Evolutionary conservation across 192 early-diverging fungal species (phyloP), one percentile per base, ranked within the genome.

Genomic region (Mortierella claussenii): DNA sequence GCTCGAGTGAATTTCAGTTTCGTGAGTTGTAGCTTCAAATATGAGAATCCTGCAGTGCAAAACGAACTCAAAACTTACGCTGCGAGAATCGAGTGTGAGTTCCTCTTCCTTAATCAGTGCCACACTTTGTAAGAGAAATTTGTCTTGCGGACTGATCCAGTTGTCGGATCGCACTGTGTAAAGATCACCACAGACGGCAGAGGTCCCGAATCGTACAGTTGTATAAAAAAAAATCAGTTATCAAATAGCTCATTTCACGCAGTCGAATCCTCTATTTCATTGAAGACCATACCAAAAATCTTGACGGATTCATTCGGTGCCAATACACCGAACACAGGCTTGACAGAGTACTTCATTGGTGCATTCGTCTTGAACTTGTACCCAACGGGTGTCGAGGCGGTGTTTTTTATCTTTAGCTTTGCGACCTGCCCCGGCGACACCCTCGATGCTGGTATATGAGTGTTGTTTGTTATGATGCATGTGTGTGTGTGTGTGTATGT

Each of bases 321-420:
- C 37, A 82, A n/a, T 17, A 68, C 60, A 4, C 76, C 81, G n/a
- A 75, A 52, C 24, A 82, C 81, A n/a, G 81, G 81, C 46, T 79
- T 79, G 45, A 82, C 81, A 12, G 68, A 79, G 36, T 82, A 82
- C 34, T 78, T 71, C 34, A 62, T 60, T 21, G 81, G 81, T 15
- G 81, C 69, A 34, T 82, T 82, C 26, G 81, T 82, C 65, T 82
- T 82, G 51, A 82, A 68, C 66, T 82, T 76, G 58, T 50, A 76
- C 23, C 64, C 73, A 9, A 76, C 59, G 1, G 73, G 64, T 9
- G 21, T 28, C 7, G 58, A 26, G 2, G 58, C 31, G 20, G 48
- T 11, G 56, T 76, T 76, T 32, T 55, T 66, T n/a, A 76, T 45
- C 40, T 62, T 61, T 12, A 66, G 34, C 23, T 76, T 76, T 30